A percentile compares a stretch with the other conserved stretches of the same genome.
These are phyloP conservation scores for Suillus sp. DNA, from an alignment of 768 basidiomycete genomes.

Conservation along the genomic window DNA sequence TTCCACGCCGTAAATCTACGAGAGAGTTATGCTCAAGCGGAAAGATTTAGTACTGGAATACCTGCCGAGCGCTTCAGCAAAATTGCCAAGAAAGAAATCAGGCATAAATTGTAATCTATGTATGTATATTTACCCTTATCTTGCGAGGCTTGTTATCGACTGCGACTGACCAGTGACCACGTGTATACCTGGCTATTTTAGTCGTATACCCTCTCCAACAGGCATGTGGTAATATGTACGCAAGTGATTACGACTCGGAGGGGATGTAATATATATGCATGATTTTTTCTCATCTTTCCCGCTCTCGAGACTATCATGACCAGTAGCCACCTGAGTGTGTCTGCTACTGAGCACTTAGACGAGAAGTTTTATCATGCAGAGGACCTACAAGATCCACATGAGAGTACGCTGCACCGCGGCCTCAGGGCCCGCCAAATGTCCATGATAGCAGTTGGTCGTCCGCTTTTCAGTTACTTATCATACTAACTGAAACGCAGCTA, in stretches of 20 bases:
- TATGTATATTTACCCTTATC: neutral
- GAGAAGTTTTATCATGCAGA: conserved; percentile 29
- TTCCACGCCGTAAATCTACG: conserved; percentile 66
- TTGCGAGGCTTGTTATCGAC: neutral
- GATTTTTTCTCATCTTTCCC: neutral
- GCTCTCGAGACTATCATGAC: neutral
- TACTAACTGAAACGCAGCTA: conserved; percentile 30
- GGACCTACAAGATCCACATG: conserved; percentile 39
- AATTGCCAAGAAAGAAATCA: conserved; percentile 65
- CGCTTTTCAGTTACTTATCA: conserved; percentile 6
- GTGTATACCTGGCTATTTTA: conserved; percentile 10
- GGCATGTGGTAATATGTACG: neutral
- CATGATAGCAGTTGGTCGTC: conserved; percentile 51
- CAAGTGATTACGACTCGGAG: neutral
- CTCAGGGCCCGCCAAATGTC: conserved; percentile 59
- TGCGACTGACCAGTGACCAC: neutral
- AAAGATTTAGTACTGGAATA: conserved; percentile 60
- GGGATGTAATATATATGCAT: neutral
- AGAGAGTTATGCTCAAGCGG: conserved; percentile 73
- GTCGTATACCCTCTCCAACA: neutral
- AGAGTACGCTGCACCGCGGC: conserved; percentile 50
- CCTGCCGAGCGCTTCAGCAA: conserved; percentile 55
- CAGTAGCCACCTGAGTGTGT: neutral
- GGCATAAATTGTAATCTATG: conserved; percentile 54
- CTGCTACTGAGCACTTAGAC: neutral